A percentile compares a stretch with the other conserved stretches of the same genome.
Evolutionary conservation across 495 filamentous ascomycete species (phyloP).

Genomic region (Tetracladium setigerum): DNA sequence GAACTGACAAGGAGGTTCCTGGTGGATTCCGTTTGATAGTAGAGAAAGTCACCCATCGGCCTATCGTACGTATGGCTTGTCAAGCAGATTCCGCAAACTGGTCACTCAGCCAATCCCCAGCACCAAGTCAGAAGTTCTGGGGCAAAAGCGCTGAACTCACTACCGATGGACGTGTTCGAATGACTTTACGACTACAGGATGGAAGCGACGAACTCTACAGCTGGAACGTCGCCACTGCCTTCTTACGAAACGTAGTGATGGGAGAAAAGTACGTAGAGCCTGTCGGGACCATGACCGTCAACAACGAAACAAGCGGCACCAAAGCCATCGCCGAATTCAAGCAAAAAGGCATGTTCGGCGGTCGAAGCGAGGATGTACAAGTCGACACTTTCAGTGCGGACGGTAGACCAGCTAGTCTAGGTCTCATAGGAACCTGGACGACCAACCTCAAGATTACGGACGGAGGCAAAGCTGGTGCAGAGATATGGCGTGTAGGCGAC

Average conservation of each 20-base stretch:
- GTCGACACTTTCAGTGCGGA: conserved; percentile 61
- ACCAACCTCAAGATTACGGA: conserved; percentile 54
- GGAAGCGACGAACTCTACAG: conserved; percentile 67
- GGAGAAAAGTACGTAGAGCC: conserved; percentile 98
- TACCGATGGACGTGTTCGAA: conserved; percentile 77
- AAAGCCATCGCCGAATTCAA: conserved; percentile 82
- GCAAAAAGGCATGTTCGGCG: conserved; percentile 90
- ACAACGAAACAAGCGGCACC: conserved; percentile 72
- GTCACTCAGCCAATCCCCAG: conserved; percentile 79
- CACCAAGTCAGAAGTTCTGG: conserved; percentile 96
- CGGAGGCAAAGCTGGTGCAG: conserved; percentile 45
- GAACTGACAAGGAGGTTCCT: conserved; percentile 62
- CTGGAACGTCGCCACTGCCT: conserved; percentile 78
- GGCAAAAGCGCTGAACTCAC: conserved; percentile 90
- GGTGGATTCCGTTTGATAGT: conserved; percentile 80
- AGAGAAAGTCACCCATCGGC: conserved; percentile 89
- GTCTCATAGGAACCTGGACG: conserved; percentile 81
- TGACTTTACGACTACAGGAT: conserved; percentile 56
- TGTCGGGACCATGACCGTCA: conserved; percentile 75
- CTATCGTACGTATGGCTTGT: conserved; percentile 75
- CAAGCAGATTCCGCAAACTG: conserved; percentile 81
- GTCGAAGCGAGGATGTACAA: conserved; percentile 81
- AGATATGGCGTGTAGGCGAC: conserved; percentile 70
- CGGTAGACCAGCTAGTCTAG: conserved; percentile 51
- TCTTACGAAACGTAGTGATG: conserved; percentile 92